Base-by-base conservation (phyloP, 1,139 yeast genomes). In the Hansenula sp. region DNA sequence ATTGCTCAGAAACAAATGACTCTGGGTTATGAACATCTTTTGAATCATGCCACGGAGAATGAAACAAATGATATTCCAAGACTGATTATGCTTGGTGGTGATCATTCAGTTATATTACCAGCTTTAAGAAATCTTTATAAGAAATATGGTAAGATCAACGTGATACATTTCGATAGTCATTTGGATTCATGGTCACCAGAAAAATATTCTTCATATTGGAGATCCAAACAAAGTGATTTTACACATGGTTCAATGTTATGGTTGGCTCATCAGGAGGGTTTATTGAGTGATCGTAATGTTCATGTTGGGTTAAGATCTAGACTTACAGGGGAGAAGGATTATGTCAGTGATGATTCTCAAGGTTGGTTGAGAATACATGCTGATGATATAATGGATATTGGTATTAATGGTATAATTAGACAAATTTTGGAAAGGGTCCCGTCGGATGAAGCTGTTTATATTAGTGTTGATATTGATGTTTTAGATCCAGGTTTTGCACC, bases 241-340 rank as follows among this genome's bases (percentile, higher is more conserved):
- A 84, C 83, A 38, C 94, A 85, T 58, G 94, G 94, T 3, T 80
- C 91, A 15, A 84, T 85, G 91, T 70, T 84, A 35, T 84, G 91
- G 90, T 73, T 80, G 68, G 94, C 93, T 3, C 66, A 71, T 39
- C 68, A 81, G 47, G 91, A 84, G 60, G 88, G 85, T 1, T 67
- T 84, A 41, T 50, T 76, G 29, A 68, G 79, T 37, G 66, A 68
- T 39, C 63, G 74, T 40, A 83, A 85, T 55, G 71, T 82, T 40
- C 93, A 85, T 57, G 84, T 85, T 32, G 93, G 93, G 0, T 62
- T 85, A 37, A 73, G 93, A 53, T 82, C 93, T 1, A 77, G 87
- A 57, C 65, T 85, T 32, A 71, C 81, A 0, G 88, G 88, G 4
- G 59, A 67, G 16, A 65, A 54, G 10, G 94, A 85, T 61, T 81